Base-by-base conservation (phyloP, 805 yeast genomes). In the Wickerhamiella sergipiensis region DNA sequence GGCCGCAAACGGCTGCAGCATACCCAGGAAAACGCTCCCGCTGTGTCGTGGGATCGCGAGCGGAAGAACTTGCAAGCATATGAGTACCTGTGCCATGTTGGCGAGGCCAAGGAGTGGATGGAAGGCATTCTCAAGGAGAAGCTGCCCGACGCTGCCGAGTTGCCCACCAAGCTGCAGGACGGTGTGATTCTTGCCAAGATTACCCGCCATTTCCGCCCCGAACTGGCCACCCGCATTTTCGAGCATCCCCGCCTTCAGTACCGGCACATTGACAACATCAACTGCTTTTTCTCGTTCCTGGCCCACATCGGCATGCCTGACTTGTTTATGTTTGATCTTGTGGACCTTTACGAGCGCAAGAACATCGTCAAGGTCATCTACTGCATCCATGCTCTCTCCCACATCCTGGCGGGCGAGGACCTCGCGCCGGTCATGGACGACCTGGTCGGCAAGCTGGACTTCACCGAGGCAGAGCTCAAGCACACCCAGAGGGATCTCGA, bases 281-380 rank as follows among this genome's bases (percentile, higher is more conserved):
- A 87, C 59, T 72, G 80, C 21, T 89, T 90, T 64, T 82, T 90
- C 63, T 56, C 59, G 18, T 76, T 90, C 51, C 70, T 87, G 29
- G 81, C 78, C 51, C 76, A 71, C 52, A 73, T 87, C 53, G 80
- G 78, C 24, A 79, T 92, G 57, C 98, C 97, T 0, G 89, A 85
- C 51, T 73, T 88, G 50, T 92, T 89, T 64, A 76, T 84, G 47
- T 92, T 92, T 63, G 98, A 90, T 64, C 75, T 89, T 52, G 88
- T 95, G 3, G 98, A 92, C 66, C 72, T 92, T 38, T 92, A 88
- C 67, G 97, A 92, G 62, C 82, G 83, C 61, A 89, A 87, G 61
- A 85, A 90, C 62, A 77, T 89, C 19, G 97, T 97, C 15, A 89
- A 86, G 62, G 97, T 92, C 23, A 83, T 92, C 63, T 88, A 87